Evolutionary conservation across 177 flowering plant species (phyloP).

Genomic region (Telopea speciosissima): DNA sequence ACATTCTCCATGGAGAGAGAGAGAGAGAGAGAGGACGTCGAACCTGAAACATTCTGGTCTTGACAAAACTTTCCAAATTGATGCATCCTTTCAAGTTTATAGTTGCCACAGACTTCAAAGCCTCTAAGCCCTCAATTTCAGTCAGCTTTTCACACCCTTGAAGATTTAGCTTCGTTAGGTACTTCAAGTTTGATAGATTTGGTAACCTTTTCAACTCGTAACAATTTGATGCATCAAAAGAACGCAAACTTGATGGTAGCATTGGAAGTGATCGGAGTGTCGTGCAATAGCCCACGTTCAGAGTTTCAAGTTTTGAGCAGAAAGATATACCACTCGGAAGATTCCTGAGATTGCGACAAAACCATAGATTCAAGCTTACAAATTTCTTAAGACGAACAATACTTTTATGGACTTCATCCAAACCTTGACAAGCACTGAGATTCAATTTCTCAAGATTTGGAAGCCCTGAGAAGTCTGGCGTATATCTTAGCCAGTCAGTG

Average conservation of each 20-base stretch:
- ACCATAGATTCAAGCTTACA: not conserved
- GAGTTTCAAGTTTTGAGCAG: not conserved
- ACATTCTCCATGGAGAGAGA: no score
- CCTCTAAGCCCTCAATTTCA: no score
- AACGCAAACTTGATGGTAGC: no score
- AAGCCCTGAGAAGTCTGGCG: not conserved
- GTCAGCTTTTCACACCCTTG: not conserved
- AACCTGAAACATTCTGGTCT: no score
- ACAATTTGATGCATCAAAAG: no score
- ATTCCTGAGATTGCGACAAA: not conserved
- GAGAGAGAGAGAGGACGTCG: not conserved
- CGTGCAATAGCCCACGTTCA: not conserved
- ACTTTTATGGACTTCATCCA: not conserved
- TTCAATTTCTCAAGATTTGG: not conserved
- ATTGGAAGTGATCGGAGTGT: not conserved
- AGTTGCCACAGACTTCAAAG: no score
- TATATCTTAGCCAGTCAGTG: not conserved
- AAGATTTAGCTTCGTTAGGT: not conserved
- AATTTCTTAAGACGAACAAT: not conserved
- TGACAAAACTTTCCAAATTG: not conserved
- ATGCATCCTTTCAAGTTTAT: no score
- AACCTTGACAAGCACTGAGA: not conserved
- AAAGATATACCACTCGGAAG: not conserved
- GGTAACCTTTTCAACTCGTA: no score
- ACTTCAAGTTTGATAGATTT: not conserved